Conservation (phyloP, 2,329 filamentous ascomycete genomes). For the Venturia aucupariae region DNA sequence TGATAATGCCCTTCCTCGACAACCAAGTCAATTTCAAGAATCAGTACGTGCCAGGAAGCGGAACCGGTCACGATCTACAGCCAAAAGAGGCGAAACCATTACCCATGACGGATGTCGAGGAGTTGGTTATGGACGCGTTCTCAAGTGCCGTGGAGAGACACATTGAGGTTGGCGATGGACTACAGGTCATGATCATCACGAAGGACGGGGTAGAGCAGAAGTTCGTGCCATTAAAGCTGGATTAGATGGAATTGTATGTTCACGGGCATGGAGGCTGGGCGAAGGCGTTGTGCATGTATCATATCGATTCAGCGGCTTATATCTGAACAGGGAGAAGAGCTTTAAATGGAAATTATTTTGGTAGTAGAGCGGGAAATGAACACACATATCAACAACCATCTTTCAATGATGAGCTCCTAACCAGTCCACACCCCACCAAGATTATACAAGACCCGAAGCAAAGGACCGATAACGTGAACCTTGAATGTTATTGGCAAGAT, state of each 20-base stretch:
- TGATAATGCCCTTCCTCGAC: slow-evolving; percentile 99
- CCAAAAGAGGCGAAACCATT: slow-evolving; percentile 61
- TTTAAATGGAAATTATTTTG: background rate
- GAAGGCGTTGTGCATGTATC: slow-evolving; percentile 4
- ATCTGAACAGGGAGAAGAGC: background rate
- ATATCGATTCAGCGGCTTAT: background rate
- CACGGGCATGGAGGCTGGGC: background rate
- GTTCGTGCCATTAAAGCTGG: slow-evolving; percentile 77
- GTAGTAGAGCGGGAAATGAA: background rate
- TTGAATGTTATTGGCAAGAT: too few species aligned
- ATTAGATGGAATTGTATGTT: slow-evolving; percentile 53
- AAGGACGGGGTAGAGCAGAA: slow-evolving; percentile 81
- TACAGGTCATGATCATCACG: slow-evolving; percentile 94
- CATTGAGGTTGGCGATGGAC: slow-evolving; percentile 93
- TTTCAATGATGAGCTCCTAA: too few species aligned
- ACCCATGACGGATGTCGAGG: slow-evolving; percentile 64
- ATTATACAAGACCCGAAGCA: too few species aligned
- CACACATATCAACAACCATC: background rate
- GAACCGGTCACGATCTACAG: slow-evolving; percentile 70
- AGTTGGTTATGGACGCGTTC: slow-evolving; percentile 92
- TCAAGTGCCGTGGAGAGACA: slow-evolving; percentile 97
- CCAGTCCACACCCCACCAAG: too few species aligned
- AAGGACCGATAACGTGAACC: too few species aligned
- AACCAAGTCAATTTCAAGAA: slow-evolving; percentile 99
- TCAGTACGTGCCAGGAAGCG: slow-evolving; percentile 83